Percentiles rank a stretch among this genome's conserved stretches.
These are phyloP conservation scores for Mangifera indica DNA, from an alignment of 345 rosid genomes.

Conservation along the genomic window DNA sequence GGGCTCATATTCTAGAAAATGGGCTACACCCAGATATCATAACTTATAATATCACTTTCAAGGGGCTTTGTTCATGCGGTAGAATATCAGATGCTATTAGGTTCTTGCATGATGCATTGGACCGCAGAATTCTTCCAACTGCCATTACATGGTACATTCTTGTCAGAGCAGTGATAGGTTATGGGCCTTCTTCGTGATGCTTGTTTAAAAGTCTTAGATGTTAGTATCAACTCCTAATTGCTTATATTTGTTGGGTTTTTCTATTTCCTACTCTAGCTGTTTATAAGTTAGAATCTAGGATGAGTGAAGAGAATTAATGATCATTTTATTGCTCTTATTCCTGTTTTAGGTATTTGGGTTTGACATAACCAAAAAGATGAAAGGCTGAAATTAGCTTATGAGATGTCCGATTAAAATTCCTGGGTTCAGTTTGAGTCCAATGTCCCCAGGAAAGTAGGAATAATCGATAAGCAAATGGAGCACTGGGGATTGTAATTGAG, in stretches of 20 bases:
- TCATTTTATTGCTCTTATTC: neutral
- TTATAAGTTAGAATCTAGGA: constrained; percentile 1
- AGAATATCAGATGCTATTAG: constrained; percentile 56
- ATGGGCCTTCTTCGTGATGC: constrained; percentile 13
- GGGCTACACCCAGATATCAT: constrained; percentile 72
- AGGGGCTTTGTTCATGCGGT: constrained; percentile 72
- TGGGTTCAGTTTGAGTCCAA: constrained; percentile 1
- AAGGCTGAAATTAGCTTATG: neutral
- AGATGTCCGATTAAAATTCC: neutral
- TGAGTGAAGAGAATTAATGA: neutral
- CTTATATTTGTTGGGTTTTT: neutral
- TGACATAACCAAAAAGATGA: neutral
- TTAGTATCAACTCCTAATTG: neutral
- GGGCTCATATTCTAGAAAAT: constrained; percentile 53
- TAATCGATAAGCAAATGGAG: neutral
- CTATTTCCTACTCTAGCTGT: neutral
- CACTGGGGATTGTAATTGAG: neutral
- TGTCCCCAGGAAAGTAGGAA: neutral
- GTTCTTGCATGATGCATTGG: constrained; percentile 68
- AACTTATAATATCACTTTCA: constrained; percentile 71
- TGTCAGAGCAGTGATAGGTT: constrained; percentile 59
- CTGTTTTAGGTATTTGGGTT: neutral
- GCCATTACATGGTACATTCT: constrained; percentile 78
- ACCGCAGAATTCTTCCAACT: constrained; percentile 57
- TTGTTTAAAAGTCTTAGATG: constrained; percentile 2